Evolutionary conservation across 2,329 filamentous ascomycete species (phyloP).

Genomic region (Fusarium luffae): DNA sequence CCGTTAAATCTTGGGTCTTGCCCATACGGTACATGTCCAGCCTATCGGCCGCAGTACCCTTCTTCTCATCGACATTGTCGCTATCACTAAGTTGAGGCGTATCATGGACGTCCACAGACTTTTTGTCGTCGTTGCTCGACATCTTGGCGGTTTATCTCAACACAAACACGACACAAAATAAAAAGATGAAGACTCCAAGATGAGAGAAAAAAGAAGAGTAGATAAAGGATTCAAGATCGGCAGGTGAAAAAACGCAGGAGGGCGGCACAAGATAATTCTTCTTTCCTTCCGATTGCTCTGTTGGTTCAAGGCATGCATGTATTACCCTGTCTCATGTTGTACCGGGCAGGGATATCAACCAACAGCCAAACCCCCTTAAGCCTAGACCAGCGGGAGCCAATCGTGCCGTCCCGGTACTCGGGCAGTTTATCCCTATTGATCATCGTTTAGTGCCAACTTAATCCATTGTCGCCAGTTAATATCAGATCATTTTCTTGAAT

Average conservation of each 20-base stretch:
- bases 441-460: not conserved
- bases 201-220: not conserved
- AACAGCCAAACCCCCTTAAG: not conserved
- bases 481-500: not conserved
- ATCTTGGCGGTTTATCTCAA: slow-evolving; percentile 7
- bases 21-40: slow-evolving; percentile 43
- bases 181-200: not conserved
- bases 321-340: not conserved
- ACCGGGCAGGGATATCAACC: not conserved
- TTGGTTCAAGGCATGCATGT: not conserved
- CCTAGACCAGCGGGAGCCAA: not conserved
- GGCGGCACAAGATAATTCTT: not conserved
- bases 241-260: not conserved
- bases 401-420: not conserved
- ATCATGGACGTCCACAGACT: slow-evolving; percentile 9
- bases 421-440: not conserved
- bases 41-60: slow-evolving; percentile 36
- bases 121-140: slow-evolving; percentile 26
- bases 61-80: slow-evolving; percentile 34
- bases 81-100: not conserved
- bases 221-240: not conserved
- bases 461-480: not conserved
- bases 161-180: not conserved
- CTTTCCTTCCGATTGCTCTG: not conserved
- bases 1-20: slow-evolving; percentile 39